A percentile compares a stretch with the other conserved stretches of the same genome.
Evolutionary conservation across 768 basidiomycete species (phyloP).

Genomic region (Xanthoconium purpureum): DNA sequence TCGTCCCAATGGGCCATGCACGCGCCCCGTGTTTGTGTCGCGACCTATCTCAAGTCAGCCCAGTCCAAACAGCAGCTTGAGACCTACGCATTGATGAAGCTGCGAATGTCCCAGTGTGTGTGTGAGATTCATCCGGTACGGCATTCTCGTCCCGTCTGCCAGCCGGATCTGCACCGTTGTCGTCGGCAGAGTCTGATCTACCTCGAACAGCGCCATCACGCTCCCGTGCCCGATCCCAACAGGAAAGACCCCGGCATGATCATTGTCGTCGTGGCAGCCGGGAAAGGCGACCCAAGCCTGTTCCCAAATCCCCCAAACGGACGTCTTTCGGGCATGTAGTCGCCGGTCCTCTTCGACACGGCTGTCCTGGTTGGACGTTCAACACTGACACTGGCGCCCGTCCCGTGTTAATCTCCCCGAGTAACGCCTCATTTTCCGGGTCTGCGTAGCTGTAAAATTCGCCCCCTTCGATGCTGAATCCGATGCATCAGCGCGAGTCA

Average conservation of each 20-base stretch:
- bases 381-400: constrained; percentile 77
- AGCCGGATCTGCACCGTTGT: constrained; percentile 89
- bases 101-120: constrained; percentile 81
- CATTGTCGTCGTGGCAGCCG: constrained; percentile 24
- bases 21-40: constrained; percentile 61
- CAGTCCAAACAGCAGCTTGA: too few relatives aligned
- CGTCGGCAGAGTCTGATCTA: constrained; percentile 77
- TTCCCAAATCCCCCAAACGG: constrained; percentile 74
- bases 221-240: constrained; percentile 26
- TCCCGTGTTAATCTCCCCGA: constrained; percentile 76
- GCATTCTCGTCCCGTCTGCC: constrained; percentile 84
- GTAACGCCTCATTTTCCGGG: constrained; percentile 62
- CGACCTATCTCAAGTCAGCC: constrained; percentile 45
- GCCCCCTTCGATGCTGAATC: constrained; percentile 89
- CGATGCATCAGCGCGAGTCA: constrained; percentile 65
- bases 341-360: constrained; percentile 62
- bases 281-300: constrained; percentile 78
- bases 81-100: constrained; percentile 87
- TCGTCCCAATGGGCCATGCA: constrained; percentile 78
- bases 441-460: constrained; percentile 82
- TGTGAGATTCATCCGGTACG: constrained; percentile 83
- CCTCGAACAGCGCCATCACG: constrained; percentile 63
- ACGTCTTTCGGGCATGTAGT: constrained; percentile 60
- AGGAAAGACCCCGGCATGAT: constrained; percentile 66
- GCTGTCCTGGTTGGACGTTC: constrained; percentile 71